These are phyloP conservation scores for Scytalidium sp. DNA, from an alignment of 2,329 filamentous ascomycete species.

Conservation along the genomic window DNA sequence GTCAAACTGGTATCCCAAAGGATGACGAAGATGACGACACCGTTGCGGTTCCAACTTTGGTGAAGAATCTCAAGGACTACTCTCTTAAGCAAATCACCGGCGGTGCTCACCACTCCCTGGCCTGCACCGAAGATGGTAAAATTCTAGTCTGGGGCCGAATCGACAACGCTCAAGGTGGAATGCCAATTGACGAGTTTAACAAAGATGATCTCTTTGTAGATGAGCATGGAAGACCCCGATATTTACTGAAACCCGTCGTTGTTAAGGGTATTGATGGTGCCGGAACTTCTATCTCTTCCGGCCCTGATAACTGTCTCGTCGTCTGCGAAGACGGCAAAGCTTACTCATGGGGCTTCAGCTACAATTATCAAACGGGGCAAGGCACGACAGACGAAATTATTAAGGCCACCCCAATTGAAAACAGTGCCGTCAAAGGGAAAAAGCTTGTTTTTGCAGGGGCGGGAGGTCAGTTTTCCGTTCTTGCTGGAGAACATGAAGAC, in stretches of 20 bases:
- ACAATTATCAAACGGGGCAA: constrained; percentile 77
- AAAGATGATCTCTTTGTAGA: constrained; percentile 62
- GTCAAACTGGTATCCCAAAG: constrained; percentile 68
- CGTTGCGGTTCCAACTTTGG: constrained; percentile 67
- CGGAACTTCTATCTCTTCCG: constrained; percentile 54
- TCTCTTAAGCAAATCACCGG: constrained; percentile 68
- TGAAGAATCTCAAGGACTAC: constrained; percentile 61
- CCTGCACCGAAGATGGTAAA: constrained; percentile 53
- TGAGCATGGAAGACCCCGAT: constrained; percentile 62
- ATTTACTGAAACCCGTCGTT: constrained; percentile 63
- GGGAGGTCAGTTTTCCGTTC: constrained; percentile 79
- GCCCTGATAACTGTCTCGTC: constrained; percentile 71
- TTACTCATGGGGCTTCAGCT: constrained; percentile 78
- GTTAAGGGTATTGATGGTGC: constrained; percentile 52
- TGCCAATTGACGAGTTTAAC: constrained; percentile 53
- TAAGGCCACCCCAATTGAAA: constrained; percentile 76
- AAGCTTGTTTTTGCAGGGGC: constrained; percentile 75
- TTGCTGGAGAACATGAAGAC: constrained; percentile 41
- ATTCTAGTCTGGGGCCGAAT: constrained; percentile 60
- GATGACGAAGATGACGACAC: constrained; percentile 66
- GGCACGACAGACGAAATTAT: constrained; percentile 77
- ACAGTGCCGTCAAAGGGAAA: constrained; percentile 74
- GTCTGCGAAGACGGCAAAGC: constrained; percentile 67
- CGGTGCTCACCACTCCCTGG: constrained; percentile 73
- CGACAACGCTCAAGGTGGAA: constrained; percentile 52